phyloP scores from a whole-genome alignment of 306 rosid genomes.

The Rosa rugosa region DNA sequence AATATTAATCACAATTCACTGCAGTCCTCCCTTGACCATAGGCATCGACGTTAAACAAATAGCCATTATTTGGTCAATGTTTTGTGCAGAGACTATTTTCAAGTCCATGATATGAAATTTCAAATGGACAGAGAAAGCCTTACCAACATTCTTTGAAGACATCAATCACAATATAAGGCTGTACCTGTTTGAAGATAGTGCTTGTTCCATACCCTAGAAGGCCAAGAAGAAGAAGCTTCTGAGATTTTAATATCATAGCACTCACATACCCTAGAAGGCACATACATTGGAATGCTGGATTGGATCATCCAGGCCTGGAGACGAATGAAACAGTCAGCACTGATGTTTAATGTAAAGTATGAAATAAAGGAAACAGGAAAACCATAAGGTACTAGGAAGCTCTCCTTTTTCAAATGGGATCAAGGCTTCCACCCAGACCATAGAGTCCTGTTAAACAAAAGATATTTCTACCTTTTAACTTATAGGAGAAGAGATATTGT shows the following conservation, averaged over 20 bases:
- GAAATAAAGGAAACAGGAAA: too few relatives aligned
- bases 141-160: not conserved
- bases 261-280: too few relatives aligned
- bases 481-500: not conserved
- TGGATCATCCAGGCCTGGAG: too few relatives aligned
- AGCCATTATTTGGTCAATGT: not conserved
- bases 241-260: slow-evolving; percentile 30
- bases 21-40: not conserved
- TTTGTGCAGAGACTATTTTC: not conserved
- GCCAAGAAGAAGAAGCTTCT: slow-evolving; percentile 94
- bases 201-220: slow-evolving; percentile 94
- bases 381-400: slow-evolving; percentile 60
- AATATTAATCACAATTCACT: not conserved
- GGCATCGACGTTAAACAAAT: not conserved
- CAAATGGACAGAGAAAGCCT: not conserved
- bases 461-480: not conserved
- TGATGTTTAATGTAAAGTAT: too few relatives aligned
- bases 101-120: not conserved
- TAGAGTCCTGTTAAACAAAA: slow-evolving; percentile 58
- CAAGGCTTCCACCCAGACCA: slow-evolving; percentile 98
- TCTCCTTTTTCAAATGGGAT: slow-evolving; percentile 90
- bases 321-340: too few relatives aligned
- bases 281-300: too few relatives aligned
- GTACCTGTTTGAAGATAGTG: slow-evolving; percentile 94
- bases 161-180: not conserved